Percentiles rank a stretch among this genome's conserved stretches.
Conservation (phyloP, 108 stramenopile species). For the Craspedostauros australis region DNA sequence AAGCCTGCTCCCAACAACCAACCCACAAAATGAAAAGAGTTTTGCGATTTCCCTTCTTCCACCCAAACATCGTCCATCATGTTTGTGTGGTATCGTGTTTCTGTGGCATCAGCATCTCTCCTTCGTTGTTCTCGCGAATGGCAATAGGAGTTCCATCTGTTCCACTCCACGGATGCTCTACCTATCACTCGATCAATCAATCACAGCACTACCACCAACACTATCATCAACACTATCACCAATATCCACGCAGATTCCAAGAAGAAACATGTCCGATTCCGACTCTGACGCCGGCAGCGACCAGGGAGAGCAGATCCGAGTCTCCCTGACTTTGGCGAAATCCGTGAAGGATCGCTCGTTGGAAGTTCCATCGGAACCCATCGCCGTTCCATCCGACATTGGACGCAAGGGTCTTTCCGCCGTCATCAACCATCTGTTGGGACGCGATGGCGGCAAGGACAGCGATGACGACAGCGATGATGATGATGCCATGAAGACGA, state of each 20-base stretch:
- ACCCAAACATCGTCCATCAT: too few relatives aligned
- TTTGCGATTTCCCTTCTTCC: too few relatives aligned
- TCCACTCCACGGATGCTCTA: too few relatives aligned
- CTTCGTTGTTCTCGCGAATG: too few relatives aligned
- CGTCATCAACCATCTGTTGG: conserved; percentile 56
- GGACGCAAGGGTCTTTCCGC: conserved; percentile 74
- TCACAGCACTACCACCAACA: too few relatives aligned
- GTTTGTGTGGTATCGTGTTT: too few relatives aligned
- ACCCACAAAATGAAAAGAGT: too few relatives aligned
- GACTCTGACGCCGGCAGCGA: conserved; percentile 19
- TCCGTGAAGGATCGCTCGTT: conserved; percentile 33
- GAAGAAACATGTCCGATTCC: conserved; percentile 13
- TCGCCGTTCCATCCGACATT: conserved; percentile 69
- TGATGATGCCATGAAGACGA: conserved; percentile 25
- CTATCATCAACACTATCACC: too few relatives aligned
- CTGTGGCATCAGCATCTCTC: too few relatives aligned
- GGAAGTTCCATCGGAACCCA: conserved; percentile 63
- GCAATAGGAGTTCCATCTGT: too few relatives aligned
- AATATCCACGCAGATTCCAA: background rate
- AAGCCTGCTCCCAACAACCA: too few relatives aligned
- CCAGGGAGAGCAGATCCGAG: conserved; percentile 43
- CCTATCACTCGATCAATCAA: too few relatives aligned
- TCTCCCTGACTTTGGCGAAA: conserved; percentile 38
- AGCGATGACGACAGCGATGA: conserved; percentile 14
- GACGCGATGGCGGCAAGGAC: conserved; percentile 16